A percentile compares a stretch with the other conserved stretches of the same genome.
phyloP scores from a whole-genome alignment of 768 basidiomycete genomes.

The Crepidotus variabilis region DNA sequence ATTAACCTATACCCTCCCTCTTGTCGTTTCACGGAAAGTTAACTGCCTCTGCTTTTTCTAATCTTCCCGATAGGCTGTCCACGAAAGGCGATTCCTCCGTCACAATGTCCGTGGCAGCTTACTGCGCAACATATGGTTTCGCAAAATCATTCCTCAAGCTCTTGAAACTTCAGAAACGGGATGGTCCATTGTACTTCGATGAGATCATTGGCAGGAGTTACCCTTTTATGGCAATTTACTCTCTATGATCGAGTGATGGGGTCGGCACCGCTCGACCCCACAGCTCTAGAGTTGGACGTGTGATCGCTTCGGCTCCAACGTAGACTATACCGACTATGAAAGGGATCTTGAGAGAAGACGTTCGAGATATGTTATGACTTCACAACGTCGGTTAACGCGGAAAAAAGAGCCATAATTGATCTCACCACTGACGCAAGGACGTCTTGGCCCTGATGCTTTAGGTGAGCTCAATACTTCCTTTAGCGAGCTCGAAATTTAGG shows the following conservation, averaged over 20 bases:
- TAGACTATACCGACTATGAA: too few species aligned
- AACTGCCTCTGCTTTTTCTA: background rate
- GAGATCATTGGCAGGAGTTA: background rate
- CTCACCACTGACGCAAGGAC: background rate
- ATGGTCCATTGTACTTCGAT: background rate
- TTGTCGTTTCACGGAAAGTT: background rate
- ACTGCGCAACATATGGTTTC: background rate
- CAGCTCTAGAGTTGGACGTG: too few species aligned
- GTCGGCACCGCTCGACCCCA: background rate
- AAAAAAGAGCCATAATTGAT: background rate
- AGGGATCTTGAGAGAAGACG: background rate
- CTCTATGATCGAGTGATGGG: background rate
- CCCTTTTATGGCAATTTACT: background rate
- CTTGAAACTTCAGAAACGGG: background rate
- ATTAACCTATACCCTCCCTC: background rate
- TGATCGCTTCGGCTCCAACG: too few species aligned
- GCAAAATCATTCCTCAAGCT: background rate
- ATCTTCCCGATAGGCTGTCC: background rate
- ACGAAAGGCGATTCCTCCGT: too few species aligned
- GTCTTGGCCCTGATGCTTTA: background rate
- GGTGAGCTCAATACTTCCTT: background rate
- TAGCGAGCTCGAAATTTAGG: too few species aligned
- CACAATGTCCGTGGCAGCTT: too few species aligned
- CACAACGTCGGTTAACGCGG: background rate
- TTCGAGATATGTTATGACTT: background rate